Conservation (phyloP, 495 filamentous ascomycete genomes). For the Bacidia gigantensis region DNA sequence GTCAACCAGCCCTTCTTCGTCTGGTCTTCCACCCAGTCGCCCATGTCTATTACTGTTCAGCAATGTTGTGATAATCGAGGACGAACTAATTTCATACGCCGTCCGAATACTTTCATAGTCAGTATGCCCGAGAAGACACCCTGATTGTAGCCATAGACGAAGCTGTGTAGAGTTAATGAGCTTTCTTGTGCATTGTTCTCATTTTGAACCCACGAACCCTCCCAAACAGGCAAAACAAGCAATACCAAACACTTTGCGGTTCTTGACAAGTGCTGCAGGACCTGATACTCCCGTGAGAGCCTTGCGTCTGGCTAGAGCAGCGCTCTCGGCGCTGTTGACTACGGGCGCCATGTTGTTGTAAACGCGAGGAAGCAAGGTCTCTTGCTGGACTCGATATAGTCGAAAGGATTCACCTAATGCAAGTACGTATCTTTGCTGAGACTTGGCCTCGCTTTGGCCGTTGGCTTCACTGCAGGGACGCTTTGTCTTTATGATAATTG, state of each 20-base stretch:
- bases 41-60: constrained; percentile 36
- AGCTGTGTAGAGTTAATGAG: constrained; percentile 9
- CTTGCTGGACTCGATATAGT: too few species aligned
- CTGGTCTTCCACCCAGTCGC: constrained; percentile 44
- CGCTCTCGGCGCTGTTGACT: constrained; percentile 31
- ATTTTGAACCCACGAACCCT: constrained; percentile 28
- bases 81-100: constrained; percentile 7
- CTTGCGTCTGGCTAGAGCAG: constrained; percentile 49
- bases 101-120: constrained; percentile 43
- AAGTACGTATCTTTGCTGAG: too few species aligned
- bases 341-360: constrained; percentile 1
- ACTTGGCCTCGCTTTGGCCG: too few species aligned
- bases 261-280: constrained; percentile 50
- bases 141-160: constrained; percentile 53
- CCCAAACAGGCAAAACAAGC: constrained; percentile 68
- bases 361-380: not conserved
- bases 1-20: constrained; percentile 66
- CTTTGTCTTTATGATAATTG: not conserved
- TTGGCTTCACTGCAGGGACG: not conserved
- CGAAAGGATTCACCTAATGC: too few species aligned
- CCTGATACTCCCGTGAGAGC: constrained; percentile 50
- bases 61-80: too few species aligned
- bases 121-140: constrained; percentile 65
- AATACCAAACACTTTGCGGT: constrained; percentile 56
- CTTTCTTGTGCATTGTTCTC: constrained; percentile 21